Percentiles rank a stretch among this genome's conserved stretches.
These are phyloP conservation scores for Lactifluus volemus DNA, from an alignment of 768 basidiomycete genomes.

Conservation along the genomic window DNA sequence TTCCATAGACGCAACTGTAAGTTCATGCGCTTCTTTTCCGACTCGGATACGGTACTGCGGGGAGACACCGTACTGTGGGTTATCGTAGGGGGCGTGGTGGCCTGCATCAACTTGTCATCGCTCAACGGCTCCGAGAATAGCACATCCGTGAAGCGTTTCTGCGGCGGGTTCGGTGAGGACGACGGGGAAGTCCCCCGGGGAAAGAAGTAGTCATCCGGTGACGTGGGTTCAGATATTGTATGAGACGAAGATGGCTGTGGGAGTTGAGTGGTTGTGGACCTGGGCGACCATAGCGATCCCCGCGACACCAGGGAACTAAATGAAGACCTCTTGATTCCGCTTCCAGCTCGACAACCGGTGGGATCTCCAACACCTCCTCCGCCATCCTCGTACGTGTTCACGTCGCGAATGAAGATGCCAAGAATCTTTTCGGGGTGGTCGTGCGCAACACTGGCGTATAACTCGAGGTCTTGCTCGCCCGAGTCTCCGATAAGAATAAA, in stretches of 20 bases:
- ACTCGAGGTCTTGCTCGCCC: slow-evolving; percentile 91
- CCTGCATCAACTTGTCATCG: not conserved
- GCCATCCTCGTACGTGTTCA: slow-evolving; percentile 32
- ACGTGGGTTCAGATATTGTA: not conserved
- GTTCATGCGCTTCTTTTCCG: slow-evolving; percentile 46
- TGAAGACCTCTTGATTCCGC: not conserved
- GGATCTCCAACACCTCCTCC: slow-evolving; percentile 47
- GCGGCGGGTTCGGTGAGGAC: not conserved
- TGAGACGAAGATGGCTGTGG: not conserved
- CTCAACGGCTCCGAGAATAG: slow-evolving; percentile 8
- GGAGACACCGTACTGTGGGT: not conserved
- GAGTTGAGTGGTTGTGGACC: not conserved
- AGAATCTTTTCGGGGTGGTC: slow-evolving; percentile 63
- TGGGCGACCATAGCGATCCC: slow-evolving; percentile 2
- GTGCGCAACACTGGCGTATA: slow-evolving; percentile 70
- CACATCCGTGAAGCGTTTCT: not conserved
- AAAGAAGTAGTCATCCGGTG: not conserved
- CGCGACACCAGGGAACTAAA: not conserved
- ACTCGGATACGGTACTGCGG: slow-evolving; percentile 32
- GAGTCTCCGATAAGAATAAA: slow-evolving; percentile 89
- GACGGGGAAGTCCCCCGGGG: not conserved
- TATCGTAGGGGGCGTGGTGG: not conserved
- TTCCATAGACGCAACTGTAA: slow-evolving; percentile 57
- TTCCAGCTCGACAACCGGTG: slow-evolving; percentile 35
- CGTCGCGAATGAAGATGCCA: slow-evolving; percentile 80